Base-by-base conservation (phyloP, 2,329 filamentous ascomycete genomes). In the Coleophoma crateriformis region DNA sequence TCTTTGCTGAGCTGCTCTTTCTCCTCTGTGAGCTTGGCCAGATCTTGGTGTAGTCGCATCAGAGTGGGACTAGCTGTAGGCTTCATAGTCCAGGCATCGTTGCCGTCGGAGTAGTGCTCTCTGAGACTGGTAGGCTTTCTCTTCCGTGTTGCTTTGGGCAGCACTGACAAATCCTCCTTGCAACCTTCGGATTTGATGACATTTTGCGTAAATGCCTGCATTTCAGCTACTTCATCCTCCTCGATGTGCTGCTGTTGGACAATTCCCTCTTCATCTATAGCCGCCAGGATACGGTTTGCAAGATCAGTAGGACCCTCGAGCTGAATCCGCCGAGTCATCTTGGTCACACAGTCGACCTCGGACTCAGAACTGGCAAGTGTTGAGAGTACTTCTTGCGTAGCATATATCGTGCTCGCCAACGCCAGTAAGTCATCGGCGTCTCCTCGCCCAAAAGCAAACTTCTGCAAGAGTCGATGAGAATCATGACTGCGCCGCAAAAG, bases 221-320 rank as follows among this genome's bases (percentile, higher is more conserved):
- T 82, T 52, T 85, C 80, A 17, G 77, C 81, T 0, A 84, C 82
- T 54, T 88, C 82, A 47, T 78, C 82, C 53, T 92, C 84, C 58
- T 94, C 84, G 1, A 85, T 77, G 34, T 85, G 80, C 60, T 96
- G 91, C 60, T 88, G 85, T 57, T 88, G 82, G 14, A 84, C 76
- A n/a, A 97, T 72, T 0, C 90, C 89, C 54, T 96, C 91, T 68
- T 97, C 94, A 61, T 99, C 94, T 50, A 99, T 95, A 4, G 92
- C 85, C 3, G 79, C 74, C 45, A 79, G 71, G 51, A 99, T 96
- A 19, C 78, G 79, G 19, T 73, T 69, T 2, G 91, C 88, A 4
- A 97, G 78, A 39, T 79, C 75, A 11, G 74, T 70, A 0, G 90
- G 88, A 2, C 81, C 79, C 12, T 79, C 73, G 17, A 96, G 74